Evolutionary conservation across 1,284 basidiomycete genomes (phyloP), one percentile per base, ranked within the genome.

Genomic region (Pseudozyma sp.): DNA sequence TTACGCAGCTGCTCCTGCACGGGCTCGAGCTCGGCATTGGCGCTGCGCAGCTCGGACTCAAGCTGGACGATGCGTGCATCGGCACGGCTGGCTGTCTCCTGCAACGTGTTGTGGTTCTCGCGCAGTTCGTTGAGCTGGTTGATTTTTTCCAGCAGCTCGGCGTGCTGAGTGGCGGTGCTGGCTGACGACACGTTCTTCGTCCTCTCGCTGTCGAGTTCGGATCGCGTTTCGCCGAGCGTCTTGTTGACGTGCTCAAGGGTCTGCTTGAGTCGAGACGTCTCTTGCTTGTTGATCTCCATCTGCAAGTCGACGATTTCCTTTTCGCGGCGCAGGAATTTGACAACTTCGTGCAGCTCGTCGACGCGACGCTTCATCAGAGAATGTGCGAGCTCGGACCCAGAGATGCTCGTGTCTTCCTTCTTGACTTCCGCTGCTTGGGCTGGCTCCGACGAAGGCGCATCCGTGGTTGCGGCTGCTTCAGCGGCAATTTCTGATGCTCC

Each of bases 241-340:
- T 90, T 89, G 30, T 87, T 87, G 50, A 93, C 84, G 75, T 92
- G 90, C 14, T 93, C 92, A 30, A 92, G 88, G 79, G 93, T 91
- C 30, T 88, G 86, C 84, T 91, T 92, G 51, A 94, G 85, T 2
- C 93, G 89, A 7, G 89, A 86, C 69, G 88, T 92, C 85, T 95
- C 93, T 81, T 94, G 92, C 85, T 92, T 93, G 86, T 89, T 88
- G 54, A 95, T 88, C 78, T 94, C 92, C 45, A 93, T 88, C 78
- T 95, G 92, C 39, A 94, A 88, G 71, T 94, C 93, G 43, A 92
- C 90, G 58, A 94, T 92, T 81, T 94, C 92, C 85, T 94, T 94
- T 86, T 95, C 93, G 78, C 92, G 92, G 31, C 93, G 89, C 35
- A 95, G 86, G 84, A 92, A 94, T 1, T 90, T 88, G 48, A 95